Evolutionary conservation across 2,329 filamentous ascomycete species (phyloP).

Genomic region (Sclerotinia borealis): DNA sequence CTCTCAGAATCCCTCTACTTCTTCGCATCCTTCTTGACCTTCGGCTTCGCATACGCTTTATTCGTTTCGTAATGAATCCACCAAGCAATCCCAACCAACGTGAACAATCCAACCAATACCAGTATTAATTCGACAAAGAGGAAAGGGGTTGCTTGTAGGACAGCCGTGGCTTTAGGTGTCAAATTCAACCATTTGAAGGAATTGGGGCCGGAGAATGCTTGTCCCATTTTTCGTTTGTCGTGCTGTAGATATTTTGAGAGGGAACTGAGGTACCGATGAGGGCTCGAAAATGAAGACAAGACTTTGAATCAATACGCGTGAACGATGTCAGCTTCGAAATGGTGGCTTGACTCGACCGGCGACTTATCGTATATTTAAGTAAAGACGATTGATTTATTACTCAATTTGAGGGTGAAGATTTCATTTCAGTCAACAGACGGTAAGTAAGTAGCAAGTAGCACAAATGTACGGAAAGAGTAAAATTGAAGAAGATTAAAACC

Average conservation of each 20-base stretch:
- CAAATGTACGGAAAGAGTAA: not conserved
- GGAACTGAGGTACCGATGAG: not conserved
- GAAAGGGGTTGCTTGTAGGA: slow-evolving; percentile 26
- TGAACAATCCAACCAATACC: slow-evolving; percentile 18
- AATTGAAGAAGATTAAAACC: not conserved
- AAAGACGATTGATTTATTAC: not conserved
- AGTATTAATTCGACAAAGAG: slow-evolving; percentile 26
- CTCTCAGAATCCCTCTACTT: not conserved
- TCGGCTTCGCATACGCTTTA: slow-evolving; percentile 30
- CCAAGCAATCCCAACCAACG: slow-evolving; percentile 22
- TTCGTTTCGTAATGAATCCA: slow-evolving; percentile 30
- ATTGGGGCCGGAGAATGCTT: slow-evolving; percentile 30
- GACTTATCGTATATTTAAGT: not conserved
- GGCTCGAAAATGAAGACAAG: not conserved
- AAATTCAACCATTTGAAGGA: slow-evolving; percentile 33
- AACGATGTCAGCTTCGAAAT: not conserved
- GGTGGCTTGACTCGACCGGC: not conserved
- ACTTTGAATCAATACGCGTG: not conserved
- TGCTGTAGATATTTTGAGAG: not conserved
- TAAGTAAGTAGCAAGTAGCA: not conserved
- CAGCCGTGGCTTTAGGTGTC: slow-evolving; percentile 30
- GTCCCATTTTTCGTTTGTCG: slow-evolving; percentile 24
- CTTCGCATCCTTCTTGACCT: slow-evolving; percentile 23
- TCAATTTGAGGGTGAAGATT: not conserved
- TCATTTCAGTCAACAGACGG: slow-evolving; percentile 2